These are phyloP conservation scores for Entomortierella beljakovae DNA, from an alignment of 192 early-diverging fungal species.

Conservation along the genomic window DNA sequence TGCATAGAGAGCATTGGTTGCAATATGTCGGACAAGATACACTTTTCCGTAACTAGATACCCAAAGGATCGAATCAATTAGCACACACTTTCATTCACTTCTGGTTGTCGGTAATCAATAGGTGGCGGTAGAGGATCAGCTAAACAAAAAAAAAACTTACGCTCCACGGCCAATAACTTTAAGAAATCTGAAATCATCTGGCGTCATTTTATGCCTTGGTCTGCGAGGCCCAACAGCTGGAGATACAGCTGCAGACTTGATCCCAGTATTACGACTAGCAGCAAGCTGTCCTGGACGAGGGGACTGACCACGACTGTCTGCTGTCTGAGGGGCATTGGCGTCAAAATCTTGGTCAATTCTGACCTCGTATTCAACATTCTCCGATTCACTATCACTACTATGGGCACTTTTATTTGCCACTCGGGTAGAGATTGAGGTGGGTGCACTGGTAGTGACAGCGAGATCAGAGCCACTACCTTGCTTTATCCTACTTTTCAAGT, in stretches of 20 bases:
- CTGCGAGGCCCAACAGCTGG: constrained; percentile 40
- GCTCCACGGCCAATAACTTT: constrained; percentile 66
- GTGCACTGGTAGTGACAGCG: neutral
- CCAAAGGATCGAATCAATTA: neutral
- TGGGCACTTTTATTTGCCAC: neutral
- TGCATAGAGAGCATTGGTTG: constrained; percentile 71
- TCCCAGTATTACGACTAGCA: constrained; percentile 8
- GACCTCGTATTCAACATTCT: constrained; percentile 60
- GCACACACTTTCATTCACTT: too few species aligned
- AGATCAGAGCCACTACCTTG: neutral
- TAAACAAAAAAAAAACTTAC: too few species aligned
- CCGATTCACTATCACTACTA: constrained; percentile 19
- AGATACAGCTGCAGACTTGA: constrained; percentile 10
- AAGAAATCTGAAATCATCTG: constrained; percentile 63
- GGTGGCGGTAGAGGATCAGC: too few species aligned
- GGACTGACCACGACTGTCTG: constrained; percentile 31
- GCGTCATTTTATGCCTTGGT: constrained; percentile 55
- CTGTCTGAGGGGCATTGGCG: constrained; percentile 43
- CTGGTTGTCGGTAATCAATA: too few species aligned
- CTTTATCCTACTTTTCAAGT: constrained; percentile 7
- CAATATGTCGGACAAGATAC: constrained; percentile 82
- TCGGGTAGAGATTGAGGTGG: neutral
- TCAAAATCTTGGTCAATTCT: constrained; percentile 57
- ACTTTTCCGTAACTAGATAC: constrained; percentile 81
- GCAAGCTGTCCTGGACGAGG: constrained; percentile 32